phyloP scores from a whole-genome alignment of 441 rosid genomes.

The Bocquillonia castaneifolia region DNA sequence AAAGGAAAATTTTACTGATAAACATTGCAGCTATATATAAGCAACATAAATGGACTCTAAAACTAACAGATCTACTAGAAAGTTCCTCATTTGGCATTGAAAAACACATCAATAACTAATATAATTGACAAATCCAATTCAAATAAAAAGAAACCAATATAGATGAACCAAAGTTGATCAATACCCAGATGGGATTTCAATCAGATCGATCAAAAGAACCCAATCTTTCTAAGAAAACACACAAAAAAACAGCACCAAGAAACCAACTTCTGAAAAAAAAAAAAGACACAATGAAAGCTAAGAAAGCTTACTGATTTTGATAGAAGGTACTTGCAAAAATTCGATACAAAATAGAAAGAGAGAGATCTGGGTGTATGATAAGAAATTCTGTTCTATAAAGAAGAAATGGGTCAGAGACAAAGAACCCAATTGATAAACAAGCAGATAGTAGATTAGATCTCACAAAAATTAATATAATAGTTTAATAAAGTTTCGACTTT shows the following conservation, averaged over 20 bases:
- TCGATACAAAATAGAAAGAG: not conserved
- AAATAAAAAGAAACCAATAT: not conserved
- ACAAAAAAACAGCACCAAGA: not conserved
- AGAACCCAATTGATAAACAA: not conserved
- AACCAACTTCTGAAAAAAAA: not conserved
- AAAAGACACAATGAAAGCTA: not conserved
- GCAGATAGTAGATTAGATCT: conserved; percentile 17
- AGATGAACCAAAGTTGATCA: not conserved
- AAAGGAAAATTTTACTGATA: too few relatives aligned
- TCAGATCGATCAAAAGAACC: conserved; percentile 14
- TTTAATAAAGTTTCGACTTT: too few relatives aligned
- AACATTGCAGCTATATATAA: not conserved
- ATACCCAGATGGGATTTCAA: conserved; percentile 8
- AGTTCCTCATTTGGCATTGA: not conserved
- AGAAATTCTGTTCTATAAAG: not conserved
- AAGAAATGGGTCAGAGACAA: conserved; percentile 10
- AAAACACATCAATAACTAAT: not conserved
- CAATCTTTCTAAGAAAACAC: not conserved
- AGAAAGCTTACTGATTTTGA: conserved; percentile 9
- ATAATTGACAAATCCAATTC: not conserved
- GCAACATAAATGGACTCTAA: conserved; percentile 5
- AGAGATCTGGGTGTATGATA: not conserved
- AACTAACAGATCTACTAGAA: conserved; percentile 14
- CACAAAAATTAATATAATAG: not conserved
- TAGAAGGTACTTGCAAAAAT: not conserved